Evolutionary conservation across 2,329 filamentous ascomycete species (phyloP), one percentile per base, ranked within the genome.

Genomic region (Phialophora tarda): DNA sequence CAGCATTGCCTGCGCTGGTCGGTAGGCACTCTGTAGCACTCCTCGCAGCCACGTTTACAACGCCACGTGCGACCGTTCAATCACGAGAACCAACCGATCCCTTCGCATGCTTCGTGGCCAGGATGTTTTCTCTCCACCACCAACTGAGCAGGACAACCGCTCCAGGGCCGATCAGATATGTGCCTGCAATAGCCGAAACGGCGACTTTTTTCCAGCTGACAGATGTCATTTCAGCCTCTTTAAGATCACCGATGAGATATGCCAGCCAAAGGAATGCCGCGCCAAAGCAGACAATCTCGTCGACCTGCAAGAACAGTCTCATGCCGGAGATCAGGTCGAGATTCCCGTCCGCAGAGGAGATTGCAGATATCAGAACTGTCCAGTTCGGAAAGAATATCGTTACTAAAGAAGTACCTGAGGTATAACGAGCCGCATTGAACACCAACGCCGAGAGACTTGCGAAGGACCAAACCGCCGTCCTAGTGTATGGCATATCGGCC

Each of bases 101-200:
- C 51, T 53, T 53, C 23, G 48, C 48, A 28, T 61, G 30, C 67
- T 74, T 76, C n/a, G 50, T 66, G 17, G 76, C 75, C 54, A 80
- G 62, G 4, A 71, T 69, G 48, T 77, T 74, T 61, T 80, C 78
- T 65, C 78, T 76, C 72, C 74, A 78, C 11, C 73, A 68, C 75
- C 75, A 79, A 66, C 72, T 73, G 14, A 68, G 63, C 8, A 71
- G 69, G 60, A 77, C 65, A 2, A 71, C 70, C 11, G 74, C 74
- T 48, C 76, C 76, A 38, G 76, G 75, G 0, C 77, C 77, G 24
- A 67, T 56, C 24, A 74, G 60, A 2, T 74, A 8, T 5, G 72
- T 71, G 17, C 59, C 66, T 1, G 48, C 58, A 3, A 67, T 57
- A 38, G 71, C 69, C 11, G 70, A 24, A 1, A 62, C 66, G 4